Conservation (phyloP, 2,329 filamentous ascomycete genomes). For the Uncinocarpus reesii region DNA sequence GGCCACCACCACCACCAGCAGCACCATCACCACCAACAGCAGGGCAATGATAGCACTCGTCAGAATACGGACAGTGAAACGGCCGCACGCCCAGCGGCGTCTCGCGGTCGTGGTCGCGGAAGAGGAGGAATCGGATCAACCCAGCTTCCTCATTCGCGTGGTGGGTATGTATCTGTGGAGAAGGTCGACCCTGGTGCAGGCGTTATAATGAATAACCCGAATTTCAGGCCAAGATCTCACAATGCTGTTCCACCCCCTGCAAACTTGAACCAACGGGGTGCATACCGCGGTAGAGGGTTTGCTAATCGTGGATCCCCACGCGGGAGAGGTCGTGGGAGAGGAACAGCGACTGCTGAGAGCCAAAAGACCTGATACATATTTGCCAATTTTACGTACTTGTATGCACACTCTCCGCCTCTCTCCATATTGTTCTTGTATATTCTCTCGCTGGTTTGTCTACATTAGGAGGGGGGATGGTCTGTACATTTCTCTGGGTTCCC, state of each 20-base stretch:
- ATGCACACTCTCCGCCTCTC: neutral
- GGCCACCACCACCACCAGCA: too few species aligned
- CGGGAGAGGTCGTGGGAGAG: constrained; percentile 15
- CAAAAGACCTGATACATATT: neutral
- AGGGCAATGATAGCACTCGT: neutral
- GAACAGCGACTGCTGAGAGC: neutral
- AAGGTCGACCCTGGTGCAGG: constrained; percentile 41
- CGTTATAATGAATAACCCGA: constrained; percentile 43
- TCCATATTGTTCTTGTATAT: neutral
- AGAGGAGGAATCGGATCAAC: constrained; percentile 10
- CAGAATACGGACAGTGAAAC: neutral
- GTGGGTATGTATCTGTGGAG: constrained; percentile 30
- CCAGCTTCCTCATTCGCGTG: constrained; percentile 14
- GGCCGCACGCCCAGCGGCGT: neutral
- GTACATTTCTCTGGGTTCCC: neutral
- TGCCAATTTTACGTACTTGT: too few species aligned
- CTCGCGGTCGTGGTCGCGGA: constrained; percentile 6
- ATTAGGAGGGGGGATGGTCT: neutral
- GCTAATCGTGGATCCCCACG: constrained; percentile 7
- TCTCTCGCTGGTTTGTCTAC: neutral
- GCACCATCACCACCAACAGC: too few species aligned
- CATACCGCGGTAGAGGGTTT: constrained; percentile 17
- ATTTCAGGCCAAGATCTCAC: constrained; percentile 43
- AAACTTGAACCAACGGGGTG: constrained; percentile 24
- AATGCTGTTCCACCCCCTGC: constrained; percentile 38